Evolutionary conservation across 768 basidiomycete genomes (phyloP), one percentile per base, ranked within the genome.

Genomic region (Cystobasidium ongulense): DNA sequence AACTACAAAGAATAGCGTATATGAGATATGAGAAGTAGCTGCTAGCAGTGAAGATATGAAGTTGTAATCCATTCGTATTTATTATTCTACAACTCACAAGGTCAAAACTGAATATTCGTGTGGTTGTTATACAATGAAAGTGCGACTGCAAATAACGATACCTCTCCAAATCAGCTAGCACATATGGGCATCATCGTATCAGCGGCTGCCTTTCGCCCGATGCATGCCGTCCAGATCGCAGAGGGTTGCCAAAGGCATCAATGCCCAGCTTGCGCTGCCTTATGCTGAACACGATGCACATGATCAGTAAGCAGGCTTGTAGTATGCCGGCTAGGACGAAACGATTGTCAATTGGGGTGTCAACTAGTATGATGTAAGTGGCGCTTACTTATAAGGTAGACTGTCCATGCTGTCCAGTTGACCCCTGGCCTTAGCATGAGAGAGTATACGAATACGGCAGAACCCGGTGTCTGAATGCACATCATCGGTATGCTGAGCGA

Each of bases 401-500:
- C 75, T 29, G 80, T 31, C 82, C 82, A 83, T 35, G 79, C 80
- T 10, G 81, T 81, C 80, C 81, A 83, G 73, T 82, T 78, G 25
- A 81, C 81, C 0, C 81, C 81, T 11, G 79, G 78, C 39, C 83
- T 72, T 10, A 79, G 62, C 62, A 79, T 72, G 15, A 72, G 38
- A n/a, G 77, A 77, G 70, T 78, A 79, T 29, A 78, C 78, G 36
- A 79, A 79, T 43, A 79, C 72, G 78, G 78, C 76, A 23, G 76
- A 76, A 25, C 79, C 79, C 7, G 79, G 93, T 15, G 87, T 91
- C 81, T 98, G 95, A 18, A 99, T 90, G 61, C 87, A 82, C 95
- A 99, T 97, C 87, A 92, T 97, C 0, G 90, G 89, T 72, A 99
- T 90, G 78, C 91, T 93, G 18, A 98, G 83, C 0, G 92, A 92